phyloP scores from a whole-genome alignment of 176 grass and related monocot genomes.

The Triticum dicoccoides region DNA sequence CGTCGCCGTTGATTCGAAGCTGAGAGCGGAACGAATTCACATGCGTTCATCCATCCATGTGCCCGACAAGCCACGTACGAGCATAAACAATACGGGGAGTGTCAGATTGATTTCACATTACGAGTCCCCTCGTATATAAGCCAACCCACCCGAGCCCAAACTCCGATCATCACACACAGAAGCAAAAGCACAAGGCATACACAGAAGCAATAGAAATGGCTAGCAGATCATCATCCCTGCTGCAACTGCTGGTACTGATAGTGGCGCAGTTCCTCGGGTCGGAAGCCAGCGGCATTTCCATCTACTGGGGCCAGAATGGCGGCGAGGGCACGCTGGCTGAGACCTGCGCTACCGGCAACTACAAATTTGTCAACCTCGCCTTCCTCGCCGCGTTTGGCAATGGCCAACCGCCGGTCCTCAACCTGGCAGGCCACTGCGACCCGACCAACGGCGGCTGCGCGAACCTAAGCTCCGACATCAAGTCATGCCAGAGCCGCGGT shows the following conservation, averaged over 20 bases:
- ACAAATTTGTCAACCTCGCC: background rate
- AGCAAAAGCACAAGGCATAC: background rate
- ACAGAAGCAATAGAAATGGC: constrained; percentile 7
- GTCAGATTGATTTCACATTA: background rate
- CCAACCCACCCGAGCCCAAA: background rate
- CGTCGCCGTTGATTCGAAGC: background rate
- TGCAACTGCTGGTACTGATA: constrained; percentile 15
- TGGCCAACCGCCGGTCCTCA: constrained; percentile 20
- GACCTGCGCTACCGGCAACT: background rate
- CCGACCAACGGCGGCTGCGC: constrained; percentile 28
- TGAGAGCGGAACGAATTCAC: background rate
- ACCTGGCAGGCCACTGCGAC: background rate
- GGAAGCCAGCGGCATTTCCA: background rate
- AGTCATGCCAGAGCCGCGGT: constrained; percentile 37
- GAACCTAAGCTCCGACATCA: constrained; percentile 28
- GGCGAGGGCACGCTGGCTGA: constrained; percentile 32
- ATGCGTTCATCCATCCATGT: background rate
- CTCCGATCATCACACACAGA: background rate
- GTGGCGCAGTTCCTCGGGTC: background rate
- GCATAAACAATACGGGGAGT: background rate
- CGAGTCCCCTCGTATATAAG: background rate
- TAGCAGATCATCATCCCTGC: background rate
- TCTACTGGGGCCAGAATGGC: constrained; percentile 53
- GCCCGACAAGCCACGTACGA: background rate
- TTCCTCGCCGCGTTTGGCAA: constrained; percentile 60